Evolutionary conservation across 2,329 filamentous ascomycete genomes (phyloP).

Genomic region (Coccinonectria pachysandricola): DNA sequence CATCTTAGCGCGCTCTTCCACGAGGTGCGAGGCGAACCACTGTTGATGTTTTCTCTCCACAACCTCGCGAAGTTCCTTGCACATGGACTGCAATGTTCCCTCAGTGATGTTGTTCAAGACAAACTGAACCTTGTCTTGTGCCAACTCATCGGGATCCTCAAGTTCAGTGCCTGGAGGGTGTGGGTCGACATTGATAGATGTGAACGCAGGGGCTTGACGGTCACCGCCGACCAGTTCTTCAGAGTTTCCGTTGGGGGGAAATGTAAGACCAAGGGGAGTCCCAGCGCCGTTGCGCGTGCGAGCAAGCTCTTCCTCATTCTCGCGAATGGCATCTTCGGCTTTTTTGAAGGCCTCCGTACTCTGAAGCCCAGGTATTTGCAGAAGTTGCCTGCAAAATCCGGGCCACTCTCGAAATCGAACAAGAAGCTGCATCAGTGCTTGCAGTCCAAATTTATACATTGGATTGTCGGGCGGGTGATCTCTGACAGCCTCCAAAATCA

Average conservation of each 20-base stretch:
- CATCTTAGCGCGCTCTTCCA: slow-evolving; percentile 92
- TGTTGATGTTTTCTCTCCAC: slow-evolving; percentile 76
- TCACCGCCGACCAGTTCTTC: slow-evolving; percentile 53
- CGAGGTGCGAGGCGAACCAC: slow-evolving; percentile 93
- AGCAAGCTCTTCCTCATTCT: slow-evolving; percentile 51
- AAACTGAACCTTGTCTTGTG: slow-evolving; percentile 90
- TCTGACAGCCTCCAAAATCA: slow-evolving; percentile 93
- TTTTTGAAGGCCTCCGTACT: slow-evolving; percentile 77
- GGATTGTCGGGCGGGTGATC: slow-evolving; percentile 73
- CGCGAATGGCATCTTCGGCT: slow-evolving; percentile 68
- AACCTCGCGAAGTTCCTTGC: slow-evolving; percentile 67
- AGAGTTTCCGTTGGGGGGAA: slow-evolving; percentile 55
- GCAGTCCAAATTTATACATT: slow-evolving; percentile 97
- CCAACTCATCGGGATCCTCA: slow-evolving; percentile 73
- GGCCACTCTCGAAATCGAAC: slow-evolving; percentile 84
- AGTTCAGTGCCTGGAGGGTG: slow-evolving; percentile 53
- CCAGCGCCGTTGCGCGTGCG: slow-evolving; percentile 43
- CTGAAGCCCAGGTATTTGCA: slow-evolving; percentile 71
- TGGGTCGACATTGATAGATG: slow-evolving; percentile 66
- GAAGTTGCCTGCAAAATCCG: slow-evolving; percentile 78
- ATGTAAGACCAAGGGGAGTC: slow-evolving; percentile 25
- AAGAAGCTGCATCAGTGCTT: slow-evolving; percentile 83
- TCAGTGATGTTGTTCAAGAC: slow-evolving; percentile 94
- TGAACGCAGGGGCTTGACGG: slow-evolving; percentile 60
- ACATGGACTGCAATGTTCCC: slow-evolving; percentile 75